These are phyloP conservation scores for Hypoxylon sp. DNA, from an alignment of 2,329 filamentous ascomycete species.

Conservation along the genomic window DNA sequence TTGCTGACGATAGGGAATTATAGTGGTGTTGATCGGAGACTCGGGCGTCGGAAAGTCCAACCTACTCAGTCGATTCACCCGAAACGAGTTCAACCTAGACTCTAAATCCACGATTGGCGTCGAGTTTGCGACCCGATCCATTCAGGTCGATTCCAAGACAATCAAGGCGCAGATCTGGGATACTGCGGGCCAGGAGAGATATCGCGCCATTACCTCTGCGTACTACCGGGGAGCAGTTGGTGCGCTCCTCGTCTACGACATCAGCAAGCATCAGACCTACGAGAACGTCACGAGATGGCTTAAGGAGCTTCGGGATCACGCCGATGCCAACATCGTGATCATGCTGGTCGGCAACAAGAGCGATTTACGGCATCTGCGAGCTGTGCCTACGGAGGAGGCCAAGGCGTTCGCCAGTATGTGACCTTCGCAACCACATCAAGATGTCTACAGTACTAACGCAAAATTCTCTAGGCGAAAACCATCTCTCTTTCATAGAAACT, in stretches of 20 bases:
- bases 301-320: slow-evolving; percentile 98
- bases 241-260: slow-evolving; percentile 98
- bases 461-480: slow-evolving; percentile 83
- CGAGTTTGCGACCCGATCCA: slow-evolving; percentile 98
- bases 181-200: slow-evolving; percentile 98
- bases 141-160: slow-evolving; percentile 99
- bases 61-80: slow-evolving; percentile 98
- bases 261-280: slow-evolving; percentile 99
- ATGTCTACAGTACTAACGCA: slow-evolving; percentile 50
- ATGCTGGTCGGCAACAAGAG: slow-evolving; percentile 99
- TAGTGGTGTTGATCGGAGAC: slow-evolving; percentile 98
- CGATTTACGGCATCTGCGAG: slow-evolving; percentile 98
- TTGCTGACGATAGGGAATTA: slow-evolving; percentile 52
- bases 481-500: slow-evolving; percentile 98
- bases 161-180: slow-evolving; percentile 99
- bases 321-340: slow-evolving; percentile 98
- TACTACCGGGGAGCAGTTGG: slow-evolving; percentile 99
- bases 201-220: slow-evolving; percentile 98
- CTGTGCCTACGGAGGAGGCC: slow-evolving; percentile 96
- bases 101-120: slow-evolving; percentile 99
- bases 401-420: slow-evolving; percentile 94
- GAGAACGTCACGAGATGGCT: slow-evolving; percentile 99
- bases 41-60: slow-evolving; percentile 99
- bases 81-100: slow-evolving; percentile 99
- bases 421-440: slow-evolving; percentile 11